phyloP scores from a whole-genome alignment of 2,329 filamentous ascomycete genomes.

The Cordyceps farinosa region DNA sequence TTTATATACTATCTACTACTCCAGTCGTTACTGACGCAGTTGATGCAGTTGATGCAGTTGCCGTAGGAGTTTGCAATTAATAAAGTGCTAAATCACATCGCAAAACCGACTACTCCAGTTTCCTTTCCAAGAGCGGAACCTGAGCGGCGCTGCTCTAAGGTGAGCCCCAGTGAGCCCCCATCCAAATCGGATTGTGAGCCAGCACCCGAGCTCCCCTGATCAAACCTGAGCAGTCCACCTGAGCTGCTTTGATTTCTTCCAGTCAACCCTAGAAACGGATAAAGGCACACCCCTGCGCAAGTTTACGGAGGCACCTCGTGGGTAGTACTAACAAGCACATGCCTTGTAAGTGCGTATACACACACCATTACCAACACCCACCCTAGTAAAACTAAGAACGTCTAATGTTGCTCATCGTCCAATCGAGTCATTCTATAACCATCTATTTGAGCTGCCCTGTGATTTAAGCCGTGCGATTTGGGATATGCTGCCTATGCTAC shows the following conservation, averaged over 20 bases:
- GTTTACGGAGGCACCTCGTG: not conserved
- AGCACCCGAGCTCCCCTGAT: not conserved
- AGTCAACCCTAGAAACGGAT: not conserved
- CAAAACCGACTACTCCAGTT: not conserved
- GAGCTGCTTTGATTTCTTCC: not conserved
- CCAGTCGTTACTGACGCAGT: too few relatives aligned
- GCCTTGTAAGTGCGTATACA: not conserved
- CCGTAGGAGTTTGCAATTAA: too few relatives aligned
- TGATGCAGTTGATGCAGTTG: too few relatives aligned
- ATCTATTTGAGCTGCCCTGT: too few relatives aligned
- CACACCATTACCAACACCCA: not conserved
- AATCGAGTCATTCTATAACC: too few relatives aligned
- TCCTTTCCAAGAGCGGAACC: not conserved
- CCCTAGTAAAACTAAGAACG: not conserved
- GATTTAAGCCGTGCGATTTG: too few relatives aligned
- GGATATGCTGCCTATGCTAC: too few relatives aligned
- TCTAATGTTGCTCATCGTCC: not conserved
- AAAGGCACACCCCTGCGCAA: not conserved
- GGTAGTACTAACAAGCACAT: not conserved
- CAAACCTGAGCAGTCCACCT: not conserved
- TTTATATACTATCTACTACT: constrained; percentile 32
- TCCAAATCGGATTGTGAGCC: not conserved
- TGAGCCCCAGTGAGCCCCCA: not conserved
- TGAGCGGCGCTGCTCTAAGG: not conserved
- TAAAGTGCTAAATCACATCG: too few relatives aligned